Base-by-base conservation (phyloP, 2,329 filamentous ascomycete genomes). In the Penicillium sp. region DNA sequence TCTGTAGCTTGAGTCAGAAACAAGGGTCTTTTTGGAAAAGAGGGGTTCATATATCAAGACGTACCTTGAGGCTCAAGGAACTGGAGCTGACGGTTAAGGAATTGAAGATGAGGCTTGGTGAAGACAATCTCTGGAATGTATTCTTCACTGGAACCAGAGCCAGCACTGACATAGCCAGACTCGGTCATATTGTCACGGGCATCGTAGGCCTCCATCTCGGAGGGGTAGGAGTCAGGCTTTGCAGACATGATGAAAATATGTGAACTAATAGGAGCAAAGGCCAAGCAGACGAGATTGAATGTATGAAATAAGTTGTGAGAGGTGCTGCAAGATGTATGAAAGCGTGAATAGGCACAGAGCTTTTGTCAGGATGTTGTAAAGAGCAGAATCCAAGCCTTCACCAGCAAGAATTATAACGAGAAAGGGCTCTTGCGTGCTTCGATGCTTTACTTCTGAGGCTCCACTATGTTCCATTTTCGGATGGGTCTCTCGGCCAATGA, bases 1-100 rank as follows among this genome's bases (percentile, higher is more conserved):
- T 97, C 93, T 83, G 52, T 45, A 64, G 48, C 18, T 50, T 59
- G 51, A 56, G 52, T 62, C 50, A 64, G 57, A 54, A 31, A 21
- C 18, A 47, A 49, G 47, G 43, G 36, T 18, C 36, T 47, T 40
- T 16, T 44, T 27, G 31, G 31, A 58, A 57, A 45, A 47, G 32
- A 34, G 45, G 46, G 52, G 46, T 45, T 38, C 55, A 43, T 45
- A 44, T 22, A 47, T 42, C 10, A 40, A 29, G 47, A 71, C 77
- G 63, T 71, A 85, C 83, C 83, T 76, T 93, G 82, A 58, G 94
- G 91, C 71, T 92, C 86, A 75, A 97, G 89, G 70, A 87, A 84
- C 74, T 94, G 90, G 65, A 99, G 80, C 75, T 96, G 91, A 61
- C 86, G 78, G 81, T 99, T 99, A 73, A 99, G 83, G 75, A 93